Base-by-base conservation (phyloP, 1,284 basidiomycete genomes). In the Wallemia hederae region DNA sequence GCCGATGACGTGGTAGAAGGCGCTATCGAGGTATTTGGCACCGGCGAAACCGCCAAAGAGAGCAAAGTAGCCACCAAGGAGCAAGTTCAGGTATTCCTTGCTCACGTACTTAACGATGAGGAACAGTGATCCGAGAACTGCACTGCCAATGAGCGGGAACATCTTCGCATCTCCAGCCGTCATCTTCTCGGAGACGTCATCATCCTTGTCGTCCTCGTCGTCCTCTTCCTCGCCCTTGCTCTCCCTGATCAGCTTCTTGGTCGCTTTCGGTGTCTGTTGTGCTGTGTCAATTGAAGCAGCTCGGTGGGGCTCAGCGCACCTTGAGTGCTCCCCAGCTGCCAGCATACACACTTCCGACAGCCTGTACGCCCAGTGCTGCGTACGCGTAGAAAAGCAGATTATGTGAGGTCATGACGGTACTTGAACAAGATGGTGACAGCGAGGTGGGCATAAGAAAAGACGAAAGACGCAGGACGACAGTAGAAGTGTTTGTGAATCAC, bases 1-100 rank as follows among this genome's bases (percentile, higher is more conserved):
- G 58, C 34, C 29, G 61, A 29, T 58, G 61, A 60, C 28, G 61
- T 56, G 22, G 19, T 49, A 33, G 49, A 55, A 59, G 19, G 31
- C 26, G 27, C 24, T 24, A 19, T 27, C 29, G 27, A 59, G 27
- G 25, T 24, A 27, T 26, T 24, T 22, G 1, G 25, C 74, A 62
- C 75, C 73, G 0, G 80, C 78, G 60, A 79, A 26, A n/a, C 71
- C 71, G 9, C 65, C 65, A 56, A 67, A 62, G 2, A 65, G 7
- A 0, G 63, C 60, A 24, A 65, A 62, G 58, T 67, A 67, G 25
- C 59, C 62, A 17, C 66, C 78, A 24, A 87, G 71, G 1, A 85
- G 63, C 74, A 75, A 78, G 68, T 87, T 87, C 64, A 94, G 80
- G 82, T 85, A 87, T 65, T 80, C 78, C 65, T 77, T 80, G 49